Evolutionary conservation across 108 stramenopile genomes (phyloP), one percentile per base, ranked within the genome.

Genomic region (Nitzschia inconspicua): DNA sequence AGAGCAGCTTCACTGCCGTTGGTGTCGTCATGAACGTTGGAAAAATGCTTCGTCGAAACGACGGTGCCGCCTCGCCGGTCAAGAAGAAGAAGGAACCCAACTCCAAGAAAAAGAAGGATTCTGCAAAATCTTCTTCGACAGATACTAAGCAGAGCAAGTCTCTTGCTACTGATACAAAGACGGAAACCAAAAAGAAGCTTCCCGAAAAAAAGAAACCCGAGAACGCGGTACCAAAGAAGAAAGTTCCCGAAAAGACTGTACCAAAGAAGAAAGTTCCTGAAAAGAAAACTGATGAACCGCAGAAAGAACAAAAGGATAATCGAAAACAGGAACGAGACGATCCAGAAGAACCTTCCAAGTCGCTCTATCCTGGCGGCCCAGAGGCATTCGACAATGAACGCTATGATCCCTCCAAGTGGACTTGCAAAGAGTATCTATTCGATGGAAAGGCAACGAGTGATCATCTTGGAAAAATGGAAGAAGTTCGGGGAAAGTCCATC

Each of bases 391-490:
- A 18, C 16, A 31, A 31, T 32, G n/a, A n/a, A n/a, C n/a, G n/a
- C n/a, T 13, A 44, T 10, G 58, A 59, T 41, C 29, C 41, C 19
- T 29, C 41, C 13, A 64, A 69, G 31, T 69, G 59, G 59, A 50
- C 30, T 16, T 23, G 44, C 6, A 6, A 51, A n/a, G 25, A 35
- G 8, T 44, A 37, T 60, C 46, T 29, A 39, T 60, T 69, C 37
- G 47, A 23, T 0, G 57, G 68, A 42, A 46, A 60, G 26, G 52
- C 36, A 13, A 54, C 39, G 3, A 41, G 44, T 46, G 68, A 61
- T 25, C 24, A 43, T n/a, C 25, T 52, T 20, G 68, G 68, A 9
- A 43, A 69, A 16, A 35, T 47, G 20, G 40, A 69, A 26, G 60
- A 59, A 35, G 27, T 69, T 14, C 23, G 28, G 18, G 60, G 50